Evolutionary conservation across 2,329 filamentous ascomycete species (phyloP).

Genomic region (Fusarium devonianum): DNA sequence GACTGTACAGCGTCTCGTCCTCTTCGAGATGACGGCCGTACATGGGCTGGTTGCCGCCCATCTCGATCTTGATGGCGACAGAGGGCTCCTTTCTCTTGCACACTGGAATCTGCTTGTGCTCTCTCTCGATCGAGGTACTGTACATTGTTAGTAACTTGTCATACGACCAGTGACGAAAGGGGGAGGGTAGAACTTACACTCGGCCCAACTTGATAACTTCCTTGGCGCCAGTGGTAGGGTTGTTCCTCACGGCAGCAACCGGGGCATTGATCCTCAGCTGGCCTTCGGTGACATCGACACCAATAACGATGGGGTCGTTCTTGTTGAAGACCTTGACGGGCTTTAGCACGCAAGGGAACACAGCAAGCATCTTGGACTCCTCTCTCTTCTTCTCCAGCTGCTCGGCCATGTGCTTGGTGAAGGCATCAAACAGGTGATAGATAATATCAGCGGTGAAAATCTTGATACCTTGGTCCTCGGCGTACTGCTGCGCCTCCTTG

Average conservation of each 20-base stretch:
- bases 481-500: conserved; percentile 90
- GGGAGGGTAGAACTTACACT: conserved; percentile 75
- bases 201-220: conserved; percentile 86
- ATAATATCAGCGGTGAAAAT: conserved; percentile 99
- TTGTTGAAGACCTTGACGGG: conserved; percentile 98
- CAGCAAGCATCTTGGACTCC: conserved; percentile 91
- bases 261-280: conserved; percentile 87
- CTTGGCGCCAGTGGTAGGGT: conserved; percentile 79
- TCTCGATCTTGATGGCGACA: conserved; percentile 97
- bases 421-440: conserved; percentile 96
- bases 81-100: conserved; percentile 98
- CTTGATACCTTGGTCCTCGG: conserved; percentile 93
- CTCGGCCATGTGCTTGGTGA: conserved; percentile 92
- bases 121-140: conserved; percentile 94
- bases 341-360: conserved; percentile 93
- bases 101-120: conserved; percentile 91
- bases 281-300: conserved; percentile 94
- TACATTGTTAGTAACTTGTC: conserved; percentile 44
- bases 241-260: conserved; percentile 84
- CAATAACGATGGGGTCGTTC: conserved; percentile 91
- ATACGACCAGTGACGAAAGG: not conserved
- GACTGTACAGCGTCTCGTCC: conserved; percentile 84
- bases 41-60: conserved; percentile 86
- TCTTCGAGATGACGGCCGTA: conserved; percentile 97
- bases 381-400: conserved; percentile 93